Conservation (phyloP, 2,329 filamentous ascomycete genomes). For the Cryphonectria parasitica region DNA sequence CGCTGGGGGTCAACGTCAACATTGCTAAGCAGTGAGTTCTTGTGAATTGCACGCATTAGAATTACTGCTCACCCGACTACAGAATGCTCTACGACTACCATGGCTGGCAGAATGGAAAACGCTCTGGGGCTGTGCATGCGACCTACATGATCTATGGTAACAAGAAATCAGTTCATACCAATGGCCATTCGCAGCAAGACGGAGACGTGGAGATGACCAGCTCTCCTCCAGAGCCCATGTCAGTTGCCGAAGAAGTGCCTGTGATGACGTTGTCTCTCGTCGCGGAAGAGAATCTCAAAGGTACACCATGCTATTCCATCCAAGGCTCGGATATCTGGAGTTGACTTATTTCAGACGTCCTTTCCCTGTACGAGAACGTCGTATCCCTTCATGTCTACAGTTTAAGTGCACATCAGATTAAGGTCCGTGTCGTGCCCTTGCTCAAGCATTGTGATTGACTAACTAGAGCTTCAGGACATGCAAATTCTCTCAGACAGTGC, state of each 20-base stretch:
- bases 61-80: constrained; percentile 5
- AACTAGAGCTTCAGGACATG: constrained; percentile 52
- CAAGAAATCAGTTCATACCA: constrained; percentile 47
- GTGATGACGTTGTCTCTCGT: constrained; percentile 68
- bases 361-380: constrained; percentile 72
- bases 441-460: constrained; percentile 2
- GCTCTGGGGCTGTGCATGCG: constrained; percentile 76
- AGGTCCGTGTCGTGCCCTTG: constrained; percentile 46
- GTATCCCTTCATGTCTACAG: constrained; percentile 87
- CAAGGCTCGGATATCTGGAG: not conserved
- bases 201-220: constrained; percentile 73
- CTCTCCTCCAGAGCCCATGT: constrained; percentile 62
- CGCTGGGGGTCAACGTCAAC: constrained; percentile 82
- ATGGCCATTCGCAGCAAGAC: constrained; percentile 45
- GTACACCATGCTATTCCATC: constrained; percentile 43
- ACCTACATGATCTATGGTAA: constrained; percentile 87
- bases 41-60: not conserved
- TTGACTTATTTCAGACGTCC: constrained; percentile 56
- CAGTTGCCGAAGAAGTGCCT: constrained; percentile 53
- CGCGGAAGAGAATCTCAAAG: constrained; percentile 72
- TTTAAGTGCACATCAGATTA: constrained; percentile 70
- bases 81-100: constrained; percentile 92
- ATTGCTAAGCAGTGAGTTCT: constrained; percentile 79
- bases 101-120: constrained; percentile 74
- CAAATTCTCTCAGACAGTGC: constrained; percentile 72